These are phyloP conservation scores for Phascolomyces articulosus DNA, from an alignment of 371 early-diverging fungal genomes.

Conservation along the genomic window DNA sequence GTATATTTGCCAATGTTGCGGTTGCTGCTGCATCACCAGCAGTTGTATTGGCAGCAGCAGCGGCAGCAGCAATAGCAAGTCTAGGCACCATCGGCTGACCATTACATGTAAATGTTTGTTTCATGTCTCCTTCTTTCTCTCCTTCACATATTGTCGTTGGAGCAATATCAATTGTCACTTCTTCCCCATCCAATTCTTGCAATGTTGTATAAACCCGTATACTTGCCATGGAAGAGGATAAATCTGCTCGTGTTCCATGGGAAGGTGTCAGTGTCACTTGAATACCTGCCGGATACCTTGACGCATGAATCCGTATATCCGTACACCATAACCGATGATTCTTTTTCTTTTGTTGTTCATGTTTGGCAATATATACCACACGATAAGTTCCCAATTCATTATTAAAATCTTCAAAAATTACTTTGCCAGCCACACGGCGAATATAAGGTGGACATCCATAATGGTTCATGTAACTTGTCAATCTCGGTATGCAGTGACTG, in stretches of 20 bases:
- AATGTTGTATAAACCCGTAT: constrained; percentile 40
- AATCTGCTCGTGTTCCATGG: constrained; percentile 20
- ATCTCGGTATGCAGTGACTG: neutral
- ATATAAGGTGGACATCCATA: constrained; percentile 61
- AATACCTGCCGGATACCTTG: constrained; percentile 43
- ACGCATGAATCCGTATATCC: constrained; percentile 38
- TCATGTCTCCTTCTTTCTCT: neutral
- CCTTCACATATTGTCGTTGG: neutral
- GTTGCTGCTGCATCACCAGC: too few species aligned
- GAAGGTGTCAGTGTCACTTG: constrained; percentile 34
- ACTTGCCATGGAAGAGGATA: constrained; percentile 11
- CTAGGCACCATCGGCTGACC: neutral
- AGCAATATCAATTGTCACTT: neutral
- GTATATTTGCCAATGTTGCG: neutral
- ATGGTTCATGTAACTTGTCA: constrained; percentile 37
- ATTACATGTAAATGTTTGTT: neutral
- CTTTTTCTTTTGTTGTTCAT: constrained; percentile 19
- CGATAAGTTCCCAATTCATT: constrained; percentile 19
- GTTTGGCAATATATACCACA: constrained; percentile 37
- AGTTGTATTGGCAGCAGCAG: neutral
- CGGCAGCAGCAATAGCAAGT: neutral
- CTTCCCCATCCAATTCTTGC: constrained; percentile 25
- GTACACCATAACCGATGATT: constrained; percentile 34
- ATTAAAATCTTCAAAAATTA: constrained; percentile 36
- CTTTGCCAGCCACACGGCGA: constrained; percentile 46